phyloP scores from a whole-genome alignment of 352 stramenopile genomes.

The Paralagenidium karlingii region DNA sequence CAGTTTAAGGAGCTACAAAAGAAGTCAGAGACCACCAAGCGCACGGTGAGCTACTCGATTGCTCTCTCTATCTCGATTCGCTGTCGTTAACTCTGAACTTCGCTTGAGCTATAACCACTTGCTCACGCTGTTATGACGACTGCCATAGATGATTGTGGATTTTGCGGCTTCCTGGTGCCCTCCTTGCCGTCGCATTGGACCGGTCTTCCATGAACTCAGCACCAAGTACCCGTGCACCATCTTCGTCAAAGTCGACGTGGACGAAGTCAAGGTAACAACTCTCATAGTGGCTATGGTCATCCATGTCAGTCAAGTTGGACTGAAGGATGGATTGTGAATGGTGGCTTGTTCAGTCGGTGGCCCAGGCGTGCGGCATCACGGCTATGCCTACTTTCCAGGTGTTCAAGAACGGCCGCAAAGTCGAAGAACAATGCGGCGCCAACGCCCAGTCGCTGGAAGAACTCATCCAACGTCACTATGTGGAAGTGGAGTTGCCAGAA shows the following conservation, averaged over 20 bases:
- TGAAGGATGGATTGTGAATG: too few species aligned
- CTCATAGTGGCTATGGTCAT: background rate
- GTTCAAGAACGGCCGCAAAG: slow-evolving; percentile 82
- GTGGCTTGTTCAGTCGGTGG: slow-evolving; percentile 44
- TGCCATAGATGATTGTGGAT: slow-evolving; percentile 52
- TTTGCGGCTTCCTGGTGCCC: slow-evolving; percentile 85
- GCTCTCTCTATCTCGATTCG: too few species aligned
- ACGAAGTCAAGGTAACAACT: slow-evolving; percentile 43
- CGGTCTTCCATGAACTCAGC: slow-evolving; percentile 74
- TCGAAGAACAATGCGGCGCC: slow-evolving; percentile 82
- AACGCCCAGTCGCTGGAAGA: slow-evolving; percentile 45
- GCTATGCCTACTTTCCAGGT: slow-evolving; percentile 96
- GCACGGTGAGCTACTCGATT: slow-evolving; percentile 24
- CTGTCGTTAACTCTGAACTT: background rate
- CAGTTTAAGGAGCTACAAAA: slow-evolving; percentile 62
- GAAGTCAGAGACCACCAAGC: slow-evolving; percentile 55
- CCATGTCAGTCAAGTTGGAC: background rate
- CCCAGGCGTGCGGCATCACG: slow-evolving; percentile 53
- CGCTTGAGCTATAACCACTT: background rate
- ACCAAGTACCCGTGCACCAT: slow-evolving; percentile 73
- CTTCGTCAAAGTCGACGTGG: slow-evolving; percentile 85
- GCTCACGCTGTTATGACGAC: background rate
- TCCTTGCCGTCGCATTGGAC: slow-evolving; percentile 78
- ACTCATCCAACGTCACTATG: slow-evolving; percentile 60
- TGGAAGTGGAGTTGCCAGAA: slow-evolving; percentile 57